These are phyloP conservation scores for Zymoseptoria ardabiliae DNA, from an alignment of 2,329 filamentous ascomycete genomes.

Conservation along the genomic window DNA sequence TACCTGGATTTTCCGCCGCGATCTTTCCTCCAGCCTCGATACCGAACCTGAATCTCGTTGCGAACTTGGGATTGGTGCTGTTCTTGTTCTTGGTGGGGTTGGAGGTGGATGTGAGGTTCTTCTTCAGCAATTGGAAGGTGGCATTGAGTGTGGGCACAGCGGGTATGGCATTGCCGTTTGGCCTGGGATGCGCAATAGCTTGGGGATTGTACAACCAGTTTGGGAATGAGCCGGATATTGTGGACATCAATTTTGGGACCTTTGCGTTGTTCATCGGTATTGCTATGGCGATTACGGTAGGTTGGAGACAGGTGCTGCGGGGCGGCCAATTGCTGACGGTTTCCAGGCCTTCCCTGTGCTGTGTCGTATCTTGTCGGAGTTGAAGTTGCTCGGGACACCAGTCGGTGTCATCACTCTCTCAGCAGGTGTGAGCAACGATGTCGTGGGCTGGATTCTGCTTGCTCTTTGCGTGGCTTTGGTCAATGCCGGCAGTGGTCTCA, in stretches of 20 bases:
- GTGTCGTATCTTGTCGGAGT: slow-evolving; percentile 84
- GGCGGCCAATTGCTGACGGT: slow-evolving; percentile 2
- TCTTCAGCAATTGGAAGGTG: slow-evolving; percentile 72
- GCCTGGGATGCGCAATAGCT: slow-evolving; percentile 69
- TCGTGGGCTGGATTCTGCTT: slow-evolving; percentile 83
- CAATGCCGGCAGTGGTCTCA: slow-evolving; percentile 74
- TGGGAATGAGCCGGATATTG: slow-evolving; percentile 46
- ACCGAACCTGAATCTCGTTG: slow-evolving; percentile 66
- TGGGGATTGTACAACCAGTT: slow-evolving; percentile 76
- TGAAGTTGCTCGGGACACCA: slow-evolving; percentile 74
- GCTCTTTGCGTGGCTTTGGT: slow-evolving; percentile 89
- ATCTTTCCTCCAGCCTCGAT: slow-evolving; percentile 75
- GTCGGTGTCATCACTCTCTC: slow-evolving; percentile 85
- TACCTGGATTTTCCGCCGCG: slow-evolving; percentile 65
- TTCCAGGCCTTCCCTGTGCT: slow-evolving; percentile 70
- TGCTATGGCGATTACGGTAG: slow-evolving; percentile 80
- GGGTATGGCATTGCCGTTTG: slow-evolving; percentile 78
- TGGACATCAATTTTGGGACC: slow-evolving; percentile 53
- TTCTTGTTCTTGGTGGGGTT: slow-evolving; percentile 84
- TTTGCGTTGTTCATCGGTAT: slow-evolving; percentile 81
- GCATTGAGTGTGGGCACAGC: slow-evolving; percentile 69
- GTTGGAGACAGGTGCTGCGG: slow-evolving; percentile 11
- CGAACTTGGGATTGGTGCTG: slow-evolving; percentile 74
- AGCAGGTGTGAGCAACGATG: slow-evolving; percentile 88
- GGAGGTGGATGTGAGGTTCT: slow-evolving; percentile 73